These are phyloP conservation scores for Jasminum sambac DNA, from an alignment of 257 asterid species.

Conservation along the genomic window DNA sequence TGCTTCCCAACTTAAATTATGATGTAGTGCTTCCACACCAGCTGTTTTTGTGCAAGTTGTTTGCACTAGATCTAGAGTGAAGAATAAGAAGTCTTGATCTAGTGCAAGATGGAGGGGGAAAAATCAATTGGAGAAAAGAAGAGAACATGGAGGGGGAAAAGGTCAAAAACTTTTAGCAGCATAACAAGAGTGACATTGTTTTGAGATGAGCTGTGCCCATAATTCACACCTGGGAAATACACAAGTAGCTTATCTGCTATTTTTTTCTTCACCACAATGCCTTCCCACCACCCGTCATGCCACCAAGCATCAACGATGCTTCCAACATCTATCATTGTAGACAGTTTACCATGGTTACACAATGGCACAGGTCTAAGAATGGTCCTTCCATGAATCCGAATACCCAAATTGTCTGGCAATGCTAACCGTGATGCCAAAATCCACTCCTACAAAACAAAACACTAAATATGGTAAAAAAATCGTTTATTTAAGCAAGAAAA, in stretches of 20 bases:
- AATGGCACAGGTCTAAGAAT: slow-evolving; percentile 50
- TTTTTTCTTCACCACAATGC: slow-evolving; percentile 61
- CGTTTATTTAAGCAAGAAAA: not conserved
- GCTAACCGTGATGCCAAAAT: slow-evolving; percentile 59
- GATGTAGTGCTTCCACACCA: too few species aligned
- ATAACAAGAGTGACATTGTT: not conserved
- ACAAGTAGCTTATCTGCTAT: slow-evolving; percentile 40
- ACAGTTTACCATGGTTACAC: slow-evolving; percentile 21
- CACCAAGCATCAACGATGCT: slow-evolving; percentile 75
- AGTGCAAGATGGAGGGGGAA: not conserved
- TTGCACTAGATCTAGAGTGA: too few species aligned
- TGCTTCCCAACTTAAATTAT: too few species aligned
- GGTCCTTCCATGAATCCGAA: slow-evolving; percentile 63
- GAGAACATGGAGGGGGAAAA: not conserved
- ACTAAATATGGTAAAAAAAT: slow-evolving; percentile 11
- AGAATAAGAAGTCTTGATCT: too few species aligned
- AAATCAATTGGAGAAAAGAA: not conserved
- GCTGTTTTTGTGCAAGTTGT: too few species aligned
- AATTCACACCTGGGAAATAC: slow-evolving; percentile 63
- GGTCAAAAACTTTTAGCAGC: not conserved
- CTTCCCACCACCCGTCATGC: slow-evolving; percentile 99
- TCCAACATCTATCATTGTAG: slow-evolving; percentile 44
- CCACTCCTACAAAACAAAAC: slow-evolving; percentile 63
- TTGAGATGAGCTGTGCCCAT: not conserved
- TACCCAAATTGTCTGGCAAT: slow-evolving; percentile 43